Base-by-base conservation (phyloP, 257 asterid species). In the Solanum appendiculatum region DNA sequence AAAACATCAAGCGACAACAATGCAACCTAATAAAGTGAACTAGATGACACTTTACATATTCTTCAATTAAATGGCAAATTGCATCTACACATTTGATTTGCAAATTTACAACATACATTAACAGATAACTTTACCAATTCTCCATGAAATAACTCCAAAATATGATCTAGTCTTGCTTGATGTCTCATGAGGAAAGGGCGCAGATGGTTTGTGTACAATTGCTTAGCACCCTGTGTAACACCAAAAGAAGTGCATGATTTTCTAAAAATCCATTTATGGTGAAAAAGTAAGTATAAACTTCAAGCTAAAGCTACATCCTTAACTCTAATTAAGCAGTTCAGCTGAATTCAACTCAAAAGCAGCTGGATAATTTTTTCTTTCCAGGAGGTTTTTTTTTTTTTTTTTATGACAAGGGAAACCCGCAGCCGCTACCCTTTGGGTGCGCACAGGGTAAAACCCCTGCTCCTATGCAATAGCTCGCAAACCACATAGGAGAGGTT, bases 101-200 rank as follows among this genome's bases (percentile, higher is more conserved):
- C 70, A 36, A 66, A 77, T 12, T 54, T 80, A 33, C 54, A 51
- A 51, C 64, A 86, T 9, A 80, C 2, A 27, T 56, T 23, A 21
- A 51, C 9, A 74, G 9, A 39, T 14, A 75, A 70, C 25, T 20
- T 92, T 93, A 95, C 99, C 98, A 93, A 90, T 93, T 93, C 97
- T 73, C 94, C 86, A 54, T 94, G 88, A 81, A 91, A 58, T 89
- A 91, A 85, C 44, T 90, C 92, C 91, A 92, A 85, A 74, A 91
- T 8, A 86, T 92, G 93, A 91, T 96, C 98, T 21, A 95, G 92
- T 84, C 92, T 94, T 51, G 92, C 73, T 82, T 94, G 98, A 91
- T 95, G 95, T 90, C 86, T 94, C 86, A 42, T 88, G 91, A 95
- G 95, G 89, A 96, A 96, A 9, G 98, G 98, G 44, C 93, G 92